Conservation (phyloP, 768 basidiomycete species). For the Gloeopeniophorella convolvens region DNA sequence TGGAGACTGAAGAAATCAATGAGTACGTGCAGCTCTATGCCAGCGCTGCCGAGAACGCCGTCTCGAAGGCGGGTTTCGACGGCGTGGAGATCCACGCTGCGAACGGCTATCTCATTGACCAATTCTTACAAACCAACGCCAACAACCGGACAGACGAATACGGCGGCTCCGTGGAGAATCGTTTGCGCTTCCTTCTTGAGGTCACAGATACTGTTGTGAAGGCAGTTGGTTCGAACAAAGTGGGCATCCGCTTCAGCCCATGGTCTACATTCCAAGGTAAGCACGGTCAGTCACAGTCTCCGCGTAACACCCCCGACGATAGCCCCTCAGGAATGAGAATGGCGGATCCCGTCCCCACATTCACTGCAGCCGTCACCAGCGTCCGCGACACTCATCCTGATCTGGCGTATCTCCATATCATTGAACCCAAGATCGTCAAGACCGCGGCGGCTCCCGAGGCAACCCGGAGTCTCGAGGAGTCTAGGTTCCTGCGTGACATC, state of each 20-base stretch:
- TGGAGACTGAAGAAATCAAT: conserved; percentile 43
- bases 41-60: conserved; percentile 22
- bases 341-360: neutral
- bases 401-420: neutral
- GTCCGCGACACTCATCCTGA: neutral
- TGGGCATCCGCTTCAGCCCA: conserved; percentile 32
- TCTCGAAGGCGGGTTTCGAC: too few species aligned
- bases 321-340: too few species aligned
- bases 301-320: too few species aligned
- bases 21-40: conserved; percentile 47
- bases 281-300: too few species aligned
- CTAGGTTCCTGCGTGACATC: too few species aligned
- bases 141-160: conserved; percentile 38
- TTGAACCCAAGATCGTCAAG: too few species aligned
- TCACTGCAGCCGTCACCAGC: neutral
- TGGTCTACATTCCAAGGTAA: conserved; percentile 13
- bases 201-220: conserved; percentile 31
- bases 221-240: conserved; percentile 31
- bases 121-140: conserved; percentile 34
- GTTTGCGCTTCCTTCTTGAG: conserved; percentile 34
- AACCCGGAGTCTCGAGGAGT: too few species aligned
- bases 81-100: conserved; percentile 27
- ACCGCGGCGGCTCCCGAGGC: too few species aligned
- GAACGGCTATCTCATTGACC: conserved; percentile 32
- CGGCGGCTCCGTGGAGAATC: conserved; percentile 41